Percentiles rank a stretch among this genome's conserved stretches.
phyloP scores from a whole-genome alignment of 2,329 filamentous ascomycete species.

The Blastomyces emzantsi region DNA sequence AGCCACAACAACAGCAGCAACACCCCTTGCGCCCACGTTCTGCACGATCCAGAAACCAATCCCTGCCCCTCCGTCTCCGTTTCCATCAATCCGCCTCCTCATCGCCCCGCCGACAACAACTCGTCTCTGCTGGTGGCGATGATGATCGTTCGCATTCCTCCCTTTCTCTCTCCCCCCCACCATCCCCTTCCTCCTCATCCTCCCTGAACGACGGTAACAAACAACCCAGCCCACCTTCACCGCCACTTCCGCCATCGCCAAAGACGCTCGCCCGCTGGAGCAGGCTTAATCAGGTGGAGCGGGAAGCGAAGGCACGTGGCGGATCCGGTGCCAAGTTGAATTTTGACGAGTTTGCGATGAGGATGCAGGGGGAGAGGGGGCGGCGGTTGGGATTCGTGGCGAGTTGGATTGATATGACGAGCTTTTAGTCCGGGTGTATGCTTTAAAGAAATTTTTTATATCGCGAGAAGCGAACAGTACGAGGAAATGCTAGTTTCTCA shows the following conservation, averaged over 20 bases:
- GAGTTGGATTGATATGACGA: slow-evolving; percentile 76
- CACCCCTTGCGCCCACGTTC: slow-evolving; percentile 20
- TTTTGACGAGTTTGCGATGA: slow-evolving; percentile 69
- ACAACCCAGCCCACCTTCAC: slow-evolving; percentile 10
- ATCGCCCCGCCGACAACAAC: slow-evolving; percentile 21
- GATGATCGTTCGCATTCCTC: slow-evolving; percentile 7
- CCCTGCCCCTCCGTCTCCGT: slow-evolving; percentile 29
- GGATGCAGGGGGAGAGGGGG: slow-evolving; percentile 60
- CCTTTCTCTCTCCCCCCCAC: slow-evolving; percentile 31
- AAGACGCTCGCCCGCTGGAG: slow-evolving; percentile 39
- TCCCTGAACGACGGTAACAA: slow-evolving; percentile 26
- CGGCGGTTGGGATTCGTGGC: slow-evolving; percentile 70
- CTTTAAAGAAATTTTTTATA: neutral
- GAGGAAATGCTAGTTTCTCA: neutral
- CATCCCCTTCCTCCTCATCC: slow-evolving; percentile 25
- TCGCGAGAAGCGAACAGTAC: neutral
- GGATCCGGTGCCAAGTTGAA: slow-evolving; percentile 65
- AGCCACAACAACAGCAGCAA: slow-evolving; percentile 28
- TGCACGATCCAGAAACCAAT: slow-evolving; percentile 16
- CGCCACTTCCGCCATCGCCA: slow-evolving; percentile 22
- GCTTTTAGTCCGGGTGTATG: slow-evolving; percentile 36
- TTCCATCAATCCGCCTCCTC: slow-evolving; percentile 28
- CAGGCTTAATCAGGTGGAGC: slow-evolving; percentile 54
- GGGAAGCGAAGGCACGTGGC: slow-evolving; percentile 60
- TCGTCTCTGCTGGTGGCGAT: slow-evolving; percentile 15